phyloP scores from a whole-genome alignment of 2,329 filamentous ascomycete species.

The Dendryphion nanum region DNA sequence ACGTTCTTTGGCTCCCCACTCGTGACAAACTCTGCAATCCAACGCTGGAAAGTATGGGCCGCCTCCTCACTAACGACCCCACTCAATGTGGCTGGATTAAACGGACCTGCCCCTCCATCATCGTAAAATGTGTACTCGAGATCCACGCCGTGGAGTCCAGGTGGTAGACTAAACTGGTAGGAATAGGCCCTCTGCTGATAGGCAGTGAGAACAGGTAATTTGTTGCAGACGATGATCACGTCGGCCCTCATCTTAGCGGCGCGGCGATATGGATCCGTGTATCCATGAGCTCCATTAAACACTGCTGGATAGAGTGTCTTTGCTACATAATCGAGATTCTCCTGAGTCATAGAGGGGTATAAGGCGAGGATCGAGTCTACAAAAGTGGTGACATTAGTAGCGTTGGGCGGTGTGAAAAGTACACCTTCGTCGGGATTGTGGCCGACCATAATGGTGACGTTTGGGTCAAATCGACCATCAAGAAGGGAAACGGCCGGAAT shows the following conservation, averaged over 20 bases:
- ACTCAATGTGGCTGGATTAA: too few species aligned
- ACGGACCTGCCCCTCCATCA: too few species aligned
- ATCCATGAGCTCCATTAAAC: constrained; percentile 8
- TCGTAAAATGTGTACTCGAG: neutral
- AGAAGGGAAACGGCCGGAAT: constrained; percentile 48
- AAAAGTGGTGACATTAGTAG: constrained; percentile 3
- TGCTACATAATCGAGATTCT: constrained; percentile 12
- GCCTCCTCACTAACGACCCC: too few species aligned
- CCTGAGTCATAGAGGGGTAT: constrained; percentile 15
- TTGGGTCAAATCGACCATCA: constrained; percentile 45
- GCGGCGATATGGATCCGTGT: constrained; percentile 1
- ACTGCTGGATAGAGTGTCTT: constrained; percentile 8
- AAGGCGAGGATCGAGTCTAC: too few species aligned
- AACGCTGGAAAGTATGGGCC: too few species aligned
- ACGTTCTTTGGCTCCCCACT: too few species aligned
- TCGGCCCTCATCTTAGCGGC: constrained; percentile 2
- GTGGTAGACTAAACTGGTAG: constrained; percentile 8
- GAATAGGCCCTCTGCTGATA: constrained; percentile 4
- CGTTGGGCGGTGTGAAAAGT: constrained; percentile 3
- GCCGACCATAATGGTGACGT: constrained; percentile 45
- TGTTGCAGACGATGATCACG: constrained; percentile 10
- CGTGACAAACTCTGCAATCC: too few species aligned
- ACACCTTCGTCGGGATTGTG: constrained; percentile 27
- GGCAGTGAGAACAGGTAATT: constrained; percentile 1
- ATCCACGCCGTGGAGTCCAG: constrained; percentile 1